Evolutionary conservation across 208 protist genomes (phyloP).

Genomic region (Acanthamoeba rhysodes): DNA sequence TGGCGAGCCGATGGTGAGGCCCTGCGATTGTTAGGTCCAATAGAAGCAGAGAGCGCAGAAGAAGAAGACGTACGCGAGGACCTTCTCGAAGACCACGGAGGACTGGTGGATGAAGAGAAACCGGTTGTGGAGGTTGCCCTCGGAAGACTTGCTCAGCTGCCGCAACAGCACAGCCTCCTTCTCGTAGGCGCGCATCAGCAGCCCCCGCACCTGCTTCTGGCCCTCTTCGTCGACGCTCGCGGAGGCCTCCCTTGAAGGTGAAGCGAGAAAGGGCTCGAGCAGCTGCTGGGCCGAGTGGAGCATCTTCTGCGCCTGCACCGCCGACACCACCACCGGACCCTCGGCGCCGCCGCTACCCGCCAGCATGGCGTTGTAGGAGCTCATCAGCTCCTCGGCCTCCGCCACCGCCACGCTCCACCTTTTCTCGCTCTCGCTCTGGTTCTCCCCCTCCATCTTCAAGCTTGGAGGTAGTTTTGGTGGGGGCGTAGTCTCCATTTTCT

Average conservation of each 20-base stretch:
- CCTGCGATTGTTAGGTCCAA: no score
- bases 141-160: slow-evolving; percentile 11
- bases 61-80: not conserved
- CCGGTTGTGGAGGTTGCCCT: slow-evolving; percentile 41
- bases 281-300: slow-evolving; percentile 12
- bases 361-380: not conserved
- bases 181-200: slow-evolving; percentile 23
- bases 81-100: slow-evolving; percentile 30
- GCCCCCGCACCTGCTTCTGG: not conserved
- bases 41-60: not conserved
- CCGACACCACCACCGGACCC: slow-evolving; percentile 1
- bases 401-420: not conserved
- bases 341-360: not conserved
- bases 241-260: no score
- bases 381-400: not conserved
- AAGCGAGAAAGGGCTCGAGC: not conserved
- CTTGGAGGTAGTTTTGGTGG: not conserved
- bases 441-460: slow-evolving; percentile 12
- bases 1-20: not conserved
- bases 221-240: not conserved
- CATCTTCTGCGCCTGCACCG: not conserved
- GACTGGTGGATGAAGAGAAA: slow-evolving; percentile 39
- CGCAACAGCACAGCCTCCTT: slow-evolving; percentile 23
- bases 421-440: not conserved
- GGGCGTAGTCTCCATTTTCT: not conserved